A percentile compares a stretch with the other conserved stretches of the same genome.
Conservation (phyloP, 306 rosid species). For the Psophocarpus tetragonolobus region DNA sequence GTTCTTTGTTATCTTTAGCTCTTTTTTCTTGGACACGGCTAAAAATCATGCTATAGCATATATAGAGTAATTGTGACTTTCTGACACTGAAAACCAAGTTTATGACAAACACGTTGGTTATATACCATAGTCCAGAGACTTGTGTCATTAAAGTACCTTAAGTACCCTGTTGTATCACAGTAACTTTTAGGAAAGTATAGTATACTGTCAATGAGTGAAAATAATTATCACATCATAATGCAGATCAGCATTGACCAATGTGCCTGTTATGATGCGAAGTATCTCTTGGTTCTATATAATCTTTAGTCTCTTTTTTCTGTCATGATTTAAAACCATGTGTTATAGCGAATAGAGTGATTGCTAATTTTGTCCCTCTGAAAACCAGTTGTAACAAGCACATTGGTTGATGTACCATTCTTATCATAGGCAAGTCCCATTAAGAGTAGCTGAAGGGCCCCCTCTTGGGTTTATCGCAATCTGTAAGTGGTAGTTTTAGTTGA, state of each 20-base stretch:
- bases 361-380: conserved; percentile 36
- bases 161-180: conserved; percentile 5
- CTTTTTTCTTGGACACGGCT: not conserved
- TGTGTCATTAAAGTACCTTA: conserved; percentile 21
- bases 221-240: conserved; percentile 4
- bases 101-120: conserved; percentile 20
- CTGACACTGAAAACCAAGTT: conserved; percentile 13
- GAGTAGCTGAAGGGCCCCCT: conserved; percentile 27
- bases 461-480: conserved; percentile 31
- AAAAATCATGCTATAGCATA: not conserved
- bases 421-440: conserved; percentile 33
- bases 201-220: not conserved
- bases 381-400: conserved; percentile 36
- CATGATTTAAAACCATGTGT: conserved; percentile 13
- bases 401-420: conserved; percentile 36
- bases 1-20: not conserved
- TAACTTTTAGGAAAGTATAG: no score
- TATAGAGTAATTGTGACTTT: conserved; percentile 21
- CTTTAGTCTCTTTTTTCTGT: not conserved
- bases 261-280: conserved; percentile 24
- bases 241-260: conserved; percentile 26
- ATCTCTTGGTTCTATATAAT: not conserved
- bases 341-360: conserved; percentile 26
- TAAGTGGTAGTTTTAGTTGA: conserved; percentile 32
- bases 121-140: not conserved